Conservation (phyloP, 306 rosid species). For the Inga leiocalycina region DNA sequence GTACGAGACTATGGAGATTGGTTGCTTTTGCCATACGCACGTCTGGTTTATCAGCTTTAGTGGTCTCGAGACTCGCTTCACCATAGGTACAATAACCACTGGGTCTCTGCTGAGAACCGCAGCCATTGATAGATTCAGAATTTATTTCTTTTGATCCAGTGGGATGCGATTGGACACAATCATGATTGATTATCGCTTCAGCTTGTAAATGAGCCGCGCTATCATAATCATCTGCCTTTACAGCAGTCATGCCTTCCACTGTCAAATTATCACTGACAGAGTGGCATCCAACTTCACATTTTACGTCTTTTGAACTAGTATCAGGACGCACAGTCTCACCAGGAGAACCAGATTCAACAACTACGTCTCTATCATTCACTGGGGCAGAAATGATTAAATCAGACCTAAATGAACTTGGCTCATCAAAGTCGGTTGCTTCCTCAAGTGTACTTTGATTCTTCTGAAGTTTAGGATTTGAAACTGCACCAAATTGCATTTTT, state of each 20-base stretch:
- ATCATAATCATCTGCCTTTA: conserved; percentile 3
- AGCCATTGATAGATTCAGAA: conserved; percentile 26
- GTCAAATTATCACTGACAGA: conserved; percentile 35
- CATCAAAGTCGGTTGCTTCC: conserved; percentile 30
- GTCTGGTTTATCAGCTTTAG: conserved; percentile 27
- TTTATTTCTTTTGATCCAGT: conserved; percentile 15
- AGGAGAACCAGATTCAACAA: conserved; percentile 36
- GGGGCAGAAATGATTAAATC: conserved; percentile 28
- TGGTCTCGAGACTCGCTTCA: conserved; percentile 39
- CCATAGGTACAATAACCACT: conserved; percentile 29
- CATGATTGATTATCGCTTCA: conserved; percentile 31
- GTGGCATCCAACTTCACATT: conserved; percentile 31
- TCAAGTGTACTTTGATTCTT: not conserved
- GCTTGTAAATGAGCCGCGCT: conserved; percentile 7
- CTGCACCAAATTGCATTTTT: conserved; percentile 39
- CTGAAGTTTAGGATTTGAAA: conserved; percentile 11
- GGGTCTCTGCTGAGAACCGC: conserved; percentile 27
- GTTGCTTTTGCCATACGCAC: conserved; percentile 18
- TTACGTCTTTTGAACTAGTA: conserved; percentile 25
- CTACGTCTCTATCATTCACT: conserved; percentile 37
- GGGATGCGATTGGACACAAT: conserved; percentile 29
- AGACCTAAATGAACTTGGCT: conserved; percentile 20
- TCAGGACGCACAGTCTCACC: conserved; percentile 9
- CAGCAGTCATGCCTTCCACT: conserved; percentile 31
- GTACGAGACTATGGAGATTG: conserved; percentile 27